Conservation (phyloP, 768 basidiomycete species). For the Mycena epipterygia region DNA sequence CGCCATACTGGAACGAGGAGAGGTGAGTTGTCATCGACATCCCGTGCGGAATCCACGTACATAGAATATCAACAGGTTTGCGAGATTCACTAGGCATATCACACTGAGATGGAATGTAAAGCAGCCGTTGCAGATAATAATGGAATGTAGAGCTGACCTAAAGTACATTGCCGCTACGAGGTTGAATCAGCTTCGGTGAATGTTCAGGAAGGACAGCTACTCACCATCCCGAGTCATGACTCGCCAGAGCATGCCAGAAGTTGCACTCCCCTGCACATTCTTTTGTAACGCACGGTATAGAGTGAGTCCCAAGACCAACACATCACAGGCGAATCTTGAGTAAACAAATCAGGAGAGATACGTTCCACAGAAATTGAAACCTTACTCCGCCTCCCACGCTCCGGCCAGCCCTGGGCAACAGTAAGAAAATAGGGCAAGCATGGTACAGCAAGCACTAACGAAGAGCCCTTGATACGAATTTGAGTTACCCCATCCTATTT, state of each 20-base stretch:
- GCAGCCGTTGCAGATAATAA: no score
- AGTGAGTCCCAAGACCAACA: background rate
- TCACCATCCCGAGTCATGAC: constrained; percentile 3
- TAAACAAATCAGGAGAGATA: background rate
- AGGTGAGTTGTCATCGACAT: background rate
- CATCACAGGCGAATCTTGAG: background rate
- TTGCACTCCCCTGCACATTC: background rate
- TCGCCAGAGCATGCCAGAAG: background rate
- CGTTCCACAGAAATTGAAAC: background rate
- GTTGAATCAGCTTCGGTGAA: no score
- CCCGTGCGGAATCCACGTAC: background rate
- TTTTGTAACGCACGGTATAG: background rate
- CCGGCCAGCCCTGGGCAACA: background rate
- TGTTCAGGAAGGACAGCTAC: background rate
- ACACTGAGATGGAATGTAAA: background rate
- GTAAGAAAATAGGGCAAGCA: background rate
- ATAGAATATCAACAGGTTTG: constrained; percentile 2
- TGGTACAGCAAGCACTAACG: background rate
- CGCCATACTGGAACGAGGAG: background rate
- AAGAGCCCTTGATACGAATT: background rate
- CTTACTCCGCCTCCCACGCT: constrained; percentile 1
- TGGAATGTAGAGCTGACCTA: background rate
- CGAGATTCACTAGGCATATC: background rate
- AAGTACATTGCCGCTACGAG: background rate
- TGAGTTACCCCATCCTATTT: background rate